These are phyloP conservation scores for Ilex asprella DNA, from an alignment of 257 asterid genomes.

Conservation along the genomic window DNA sequence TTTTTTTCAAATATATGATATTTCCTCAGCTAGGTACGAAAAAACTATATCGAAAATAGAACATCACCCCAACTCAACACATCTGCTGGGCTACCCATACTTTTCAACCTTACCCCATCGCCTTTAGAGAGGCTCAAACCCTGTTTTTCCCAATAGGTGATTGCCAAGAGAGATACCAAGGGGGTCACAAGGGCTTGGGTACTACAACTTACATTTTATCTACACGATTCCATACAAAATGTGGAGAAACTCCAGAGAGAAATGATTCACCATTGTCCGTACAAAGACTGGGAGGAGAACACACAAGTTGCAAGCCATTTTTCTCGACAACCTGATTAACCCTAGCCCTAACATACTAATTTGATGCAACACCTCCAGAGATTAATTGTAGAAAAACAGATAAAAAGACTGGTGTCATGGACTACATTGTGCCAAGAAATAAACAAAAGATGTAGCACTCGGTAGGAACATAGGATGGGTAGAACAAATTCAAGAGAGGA, in stretches of 20 bases:
- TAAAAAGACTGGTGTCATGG: constrained; percentile 7
- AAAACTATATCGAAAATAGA: too few species aligned
- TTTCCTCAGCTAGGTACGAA: too few species aligned
- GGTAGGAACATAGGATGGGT: background rate
- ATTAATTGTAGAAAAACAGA: constrained; percentile 57
- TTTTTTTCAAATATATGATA: too few species aligned
- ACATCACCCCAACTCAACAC: too few species aligned
- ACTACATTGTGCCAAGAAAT: background rate
- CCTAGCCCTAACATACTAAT: constrained; percentile 64
- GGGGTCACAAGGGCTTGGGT: too few species aligned
- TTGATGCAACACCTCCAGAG: constrained; percentile 97
- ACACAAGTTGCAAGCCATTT: constrained; percentile 69
- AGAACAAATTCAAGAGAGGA: too few species aligned
- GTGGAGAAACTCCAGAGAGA: background rate
- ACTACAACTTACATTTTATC: too few species aligned
- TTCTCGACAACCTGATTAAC: constrained; percentile 51
- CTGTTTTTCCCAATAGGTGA: too few species aligned
- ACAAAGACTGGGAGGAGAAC: constrained; percentile 96
- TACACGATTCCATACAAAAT: background rate
- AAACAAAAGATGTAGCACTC: background rate
- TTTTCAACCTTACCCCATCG: too few species aligned
- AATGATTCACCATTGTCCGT: constrained; percentile 74
- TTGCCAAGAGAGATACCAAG: too few species aligned
- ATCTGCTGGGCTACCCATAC: too few species aligned
- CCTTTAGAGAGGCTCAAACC: too few species aligned